Percentiles rank a stretch among this genome's conserved stretches.
phyloP scores from a whole-genome alignment of 495 filamentous ascomycete genomes.

The Apiosordaria backusii region DNA sequence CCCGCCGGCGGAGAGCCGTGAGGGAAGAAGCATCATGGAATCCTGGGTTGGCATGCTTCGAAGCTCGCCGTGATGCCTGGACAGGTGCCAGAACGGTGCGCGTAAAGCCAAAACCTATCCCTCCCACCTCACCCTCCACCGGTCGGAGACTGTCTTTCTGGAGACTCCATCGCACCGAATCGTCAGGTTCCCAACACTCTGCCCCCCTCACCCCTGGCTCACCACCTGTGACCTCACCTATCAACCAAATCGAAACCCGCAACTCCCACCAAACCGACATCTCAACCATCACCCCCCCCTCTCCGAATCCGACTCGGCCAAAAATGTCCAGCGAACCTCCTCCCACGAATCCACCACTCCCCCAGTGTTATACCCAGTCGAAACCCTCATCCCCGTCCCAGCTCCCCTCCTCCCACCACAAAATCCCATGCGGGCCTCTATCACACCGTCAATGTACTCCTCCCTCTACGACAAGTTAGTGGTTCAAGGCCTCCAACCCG shows the following conservation, averaged over 20 bases:
- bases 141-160: conserved; percentile 27
- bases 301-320: conserved; percentile 24
- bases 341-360: conserved; percentile 19
- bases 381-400: conserved; percentile 56
- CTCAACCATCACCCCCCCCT: conserved; percentile 19
- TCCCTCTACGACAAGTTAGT: conserved; percentile 88
- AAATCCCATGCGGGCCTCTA: conserved; percentile 69
- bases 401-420: conserved; percentile 63
- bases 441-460: conserved; percentile 67
- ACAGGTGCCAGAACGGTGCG: conserved; percentile 62
- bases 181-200: conserved; percentile 30
- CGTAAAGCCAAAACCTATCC: conserved; percentile 35
- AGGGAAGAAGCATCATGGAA: conserved; percentile 83
- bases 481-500: conserved; percentile 68
- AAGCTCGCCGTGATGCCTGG: conserved; percentile 77
- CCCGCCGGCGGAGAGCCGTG: conserved; percentile 57
- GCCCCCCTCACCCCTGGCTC: conserved; percentile 11
- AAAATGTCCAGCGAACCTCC: conserved; percentile 16
- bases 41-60: conserved; percentile 70
- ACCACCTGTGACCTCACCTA: conserved; percentile 24
- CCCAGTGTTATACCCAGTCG: conserved; percentile 33
- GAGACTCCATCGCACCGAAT: conserved; percentile 31
- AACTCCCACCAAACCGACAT: conserved; percentile 25
- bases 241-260: conserved; percentile 23
- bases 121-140: conserved; percentile 33